Conservation (phyloP, 257 asterid genomes). For the Handroanthus guayacan region DNA sequence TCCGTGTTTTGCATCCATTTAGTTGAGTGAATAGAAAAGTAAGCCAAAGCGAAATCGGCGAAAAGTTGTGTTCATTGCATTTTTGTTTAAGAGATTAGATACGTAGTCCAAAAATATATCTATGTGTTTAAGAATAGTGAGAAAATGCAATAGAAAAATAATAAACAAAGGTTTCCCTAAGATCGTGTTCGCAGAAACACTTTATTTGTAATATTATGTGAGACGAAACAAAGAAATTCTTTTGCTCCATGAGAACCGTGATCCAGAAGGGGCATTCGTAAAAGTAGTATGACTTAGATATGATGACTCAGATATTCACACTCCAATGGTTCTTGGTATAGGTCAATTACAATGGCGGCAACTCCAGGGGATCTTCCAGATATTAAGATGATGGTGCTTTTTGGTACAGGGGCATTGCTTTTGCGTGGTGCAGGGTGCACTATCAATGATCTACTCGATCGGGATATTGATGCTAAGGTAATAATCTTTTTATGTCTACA, state of each 20-base stretch:
- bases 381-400: slow-evolving; percentile 80
- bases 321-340: slow-evolving; percentile 37
- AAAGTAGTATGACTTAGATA: background rate
- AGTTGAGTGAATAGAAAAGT: slow-evolving; percentile 11
- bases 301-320: slow-evolving; percentile 24
- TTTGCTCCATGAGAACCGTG: background rate
- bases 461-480: slow-evolving; percentile 88
- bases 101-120: background rate
- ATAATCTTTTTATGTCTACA: slow-evolving; percentile 17
- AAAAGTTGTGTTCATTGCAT: background rate
- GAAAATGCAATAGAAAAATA: background rate
- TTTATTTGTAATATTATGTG: background rate
- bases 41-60: background rate
- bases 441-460: slow-evolving; percentile 84
- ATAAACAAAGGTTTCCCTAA: background rate
- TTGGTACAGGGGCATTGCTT: slow-evolving; percentile 86
- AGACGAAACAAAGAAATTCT: background rate
- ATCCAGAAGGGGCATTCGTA: background rate
- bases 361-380: slow-evolving; percentile 84
- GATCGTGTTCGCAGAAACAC: slow-evolving; percentile 1
- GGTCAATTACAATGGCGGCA: slow-evolving; percentile 93
- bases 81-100: background rate
- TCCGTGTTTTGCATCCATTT: slow-evolving; percentile 1
- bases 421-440: slow-evolving; percentile 98
- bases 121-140: background rate